These are phyloP conservation scores for Cydonia oblonga DNA, from an alignment of 331 rosid genomes.

Conservation along the genomic window DNA sequence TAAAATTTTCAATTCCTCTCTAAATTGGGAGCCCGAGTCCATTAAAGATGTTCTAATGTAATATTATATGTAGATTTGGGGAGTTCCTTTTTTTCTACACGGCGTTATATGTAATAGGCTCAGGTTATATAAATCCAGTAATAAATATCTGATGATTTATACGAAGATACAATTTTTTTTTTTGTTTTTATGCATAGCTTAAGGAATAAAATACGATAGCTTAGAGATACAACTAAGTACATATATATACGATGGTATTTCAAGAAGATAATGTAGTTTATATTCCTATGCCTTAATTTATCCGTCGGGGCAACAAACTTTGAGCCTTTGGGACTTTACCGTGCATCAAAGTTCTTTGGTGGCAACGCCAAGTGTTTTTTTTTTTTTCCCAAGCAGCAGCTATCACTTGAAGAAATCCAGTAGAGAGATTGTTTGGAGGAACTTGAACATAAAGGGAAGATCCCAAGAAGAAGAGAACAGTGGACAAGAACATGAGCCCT, in stretches of 20 bases:
- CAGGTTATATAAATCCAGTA: no score
- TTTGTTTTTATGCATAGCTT: no score
- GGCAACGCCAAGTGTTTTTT: slow-evolving; percentile 32
- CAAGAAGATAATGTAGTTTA: not conserved
- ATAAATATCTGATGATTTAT: no score
- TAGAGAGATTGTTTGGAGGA: slow-evolving; percentile 31
- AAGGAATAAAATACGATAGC: not conserved
- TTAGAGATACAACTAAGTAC: not conserved
- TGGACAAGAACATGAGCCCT: slow-evolving; percentile 52
- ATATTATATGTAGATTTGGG: no score
- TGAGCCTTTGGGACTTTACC: slow-evolving; percentile 38
- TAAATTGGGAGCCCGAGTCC: no score
- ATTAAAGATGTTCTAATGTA: no score
- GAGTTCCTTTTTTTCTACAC: no score
- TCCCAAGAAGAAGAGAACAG: slow-evolving; percentile 51
- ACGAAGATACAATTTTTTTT: no score
- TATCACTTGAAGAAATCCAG: slow-evolving; percentile 38
- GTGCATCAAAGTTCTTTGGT: slow-evolving; percentile 18
- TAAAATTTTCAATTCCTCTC: no score
- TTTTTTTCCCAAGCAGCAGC: slow-evolving; percentile 48
- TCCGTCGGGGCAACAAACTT: slow-evolving; percentile 39
- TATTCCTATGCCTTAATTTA: slow-evolving; percentile 34
- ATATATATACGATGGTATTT: no score
- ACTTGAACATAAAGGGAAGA: slow-evolving; percentile 34
- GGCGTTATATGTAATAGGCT: no score